Evolutionary conservation across 2,329 filamentous ascomycete species (phyloP).

Genomic region (Sporothrix globosa): DNA sequence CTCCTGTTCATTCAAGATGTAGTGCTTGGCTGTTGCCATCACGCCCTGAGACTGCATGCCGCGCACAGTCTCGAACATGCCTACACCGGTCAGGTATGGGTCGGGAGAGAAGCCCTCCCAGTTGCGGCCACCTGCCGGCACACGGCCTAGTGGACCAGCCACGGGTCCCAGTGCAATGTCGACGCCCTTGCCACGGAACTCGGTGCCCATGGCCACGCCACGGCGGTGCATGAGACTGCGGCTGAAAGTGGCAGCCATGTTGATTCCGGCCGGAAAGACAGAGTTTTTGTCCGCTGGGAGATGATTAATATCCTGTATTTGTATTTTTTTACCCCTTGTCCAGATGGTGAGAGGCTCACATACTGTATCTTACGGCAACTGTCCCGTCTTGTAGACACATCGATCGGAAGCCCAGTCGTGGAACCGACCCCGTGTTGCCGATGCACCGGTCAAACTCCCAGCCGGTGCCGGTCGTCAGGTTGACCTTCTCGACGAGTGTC

Average conservation of each 20-base stretch:
- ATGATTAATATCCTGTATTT: neutral
- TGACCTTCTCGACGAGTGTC: slow-evolving; percentile 74
- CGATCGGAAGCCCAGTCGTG: slow-evolving; percentile 58
- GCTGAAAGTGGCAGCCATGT: slow-evolving; percentile 73
- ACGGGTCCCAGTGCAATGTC: slow-evolving; percentile 69
- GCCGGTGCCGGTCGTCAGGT: slow-evolving; percentile 73
- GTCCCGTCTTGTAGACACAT: slow-evolving; percentile 74
- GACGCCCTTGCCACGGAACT: slow-evolving; percentile 72
- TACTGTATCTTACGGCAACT: slow-evolving; percentile 55
- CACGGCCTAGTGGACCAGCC: slow-evolving; percentile 65
- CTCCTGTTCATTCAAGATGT: slow-evolving; percentile 43
- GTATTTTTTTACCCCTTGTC: neutral
- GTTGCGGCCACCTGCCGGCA: slow-evolving; percentile 63
- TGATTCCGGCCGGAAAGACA: slow-evolving; percentile 72
- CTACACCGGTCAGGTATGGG: slow-evolving; percentile 67
- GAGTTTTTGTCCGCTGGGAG: slow-evolving; percentile 65
- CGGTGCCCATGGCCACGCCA: slow-evolving; percentile 70
- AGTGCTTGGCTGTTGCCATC: slow-evolving; percentile 46
- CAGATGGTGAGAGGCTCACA: neutral
- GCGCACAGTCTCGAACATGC: slow-evolving; percentile 65
- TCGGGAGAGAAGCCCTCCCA: slow-evolving; percentile 68
- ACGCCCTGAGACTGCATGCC: slow-evolving; percentile 64
- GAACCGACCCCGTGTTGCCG: slow-evolving; percentile 51
- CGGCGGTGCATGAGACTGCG: slow-evolving; percentile 66
- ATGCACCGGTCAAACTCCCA: slow-evolving; percentile 40